Conservation (phyloP, 257 asterid genomes). For the Gynochthodes officinalis region DNA sequence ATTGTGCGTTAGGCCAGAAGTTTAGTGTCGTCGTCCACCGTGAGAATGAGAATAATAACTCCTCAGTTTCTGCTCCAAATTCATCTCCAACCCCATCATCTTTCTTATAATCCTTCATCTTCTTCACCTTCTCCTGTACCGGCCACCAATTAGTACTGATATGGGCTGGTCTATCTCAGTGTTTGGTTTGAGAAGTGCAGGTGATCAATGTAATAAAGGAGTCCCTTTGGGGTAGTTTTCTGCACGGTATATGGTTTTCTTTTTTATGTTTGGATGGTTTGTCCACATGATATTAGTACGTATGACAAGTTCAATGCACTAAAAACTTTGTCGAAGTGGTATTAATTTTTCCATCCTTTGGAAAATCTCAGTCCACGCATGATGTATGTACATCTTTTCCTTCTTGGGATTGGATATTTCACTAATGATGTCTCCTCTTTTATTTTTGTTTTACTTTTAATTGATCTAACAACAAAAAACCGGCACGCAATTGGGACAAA, state of each 20-base stretch:
- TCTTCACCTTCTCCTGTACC: slow-evolving; percentile 5
- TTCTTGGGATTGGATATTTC: too few species aligned
- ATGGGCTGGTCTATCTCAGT: slow-evolving; percentile 1
- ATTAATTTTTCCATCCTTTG: too few species aligned
- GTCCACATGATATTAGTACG: background rate
- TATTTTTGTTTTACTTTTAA: too few species aligned
- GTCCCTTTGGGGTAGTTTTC: background rate
- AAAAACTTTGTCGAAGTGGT: background rate
- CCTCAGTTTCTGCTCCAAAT: slow-evolving; percentile 8
- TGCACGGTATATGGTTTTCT: background rate
- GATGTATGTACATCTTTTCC: too few species aligned
- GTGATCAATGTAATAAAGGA: slow-evolving; percentile 1
- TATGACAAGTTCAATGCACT: background rate
- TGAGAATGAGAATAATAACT: background rate
- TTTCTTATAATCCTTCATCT: background rate
- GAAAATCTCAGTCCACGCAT: too few species aligned
- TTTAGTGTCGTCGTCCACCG: slow-evolving; percentile 36
- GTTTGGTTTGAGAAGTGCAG: background rate
- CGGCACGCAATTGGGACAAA: too few species aligned
- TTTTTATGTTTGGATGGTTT: background rate
- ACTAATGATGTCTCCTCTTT: too few species aligned
- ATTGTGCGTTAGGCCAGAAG: slow-evolving; percentile 58
- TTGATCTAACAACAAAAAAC: too few species aligned
- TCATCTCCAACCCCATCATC: background rate
- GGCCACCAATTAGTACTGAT: background rate